These are phyloP conservation scores for Nematodospora valgi DNA, from an alignment of 805 yeast genomes.

Conservation along the genomic window DNA sequence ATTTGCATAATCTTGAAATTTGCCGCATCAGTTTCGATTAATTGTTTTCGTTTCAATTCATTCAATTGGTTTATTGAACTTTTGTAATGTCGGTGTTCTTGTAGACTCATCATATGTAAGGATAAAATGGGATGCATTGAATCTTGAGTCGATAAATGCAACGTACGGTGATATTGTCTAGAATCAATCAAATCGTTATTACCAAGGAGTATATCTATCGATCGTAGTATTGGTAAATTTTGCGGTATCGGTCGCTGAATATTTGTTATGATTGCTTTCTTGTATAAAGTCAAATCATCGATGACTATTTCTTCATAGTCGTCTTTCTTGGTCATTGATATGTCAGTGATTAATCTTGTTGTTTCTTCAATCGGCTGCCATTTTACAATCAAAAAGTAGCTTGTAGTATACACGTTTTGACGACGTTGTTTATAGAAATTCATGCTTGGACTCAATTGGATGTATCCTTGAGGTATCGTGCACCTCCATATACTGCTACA, in stretches of 20 bases:
- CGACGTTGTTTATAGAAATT: conserved; percentile 3
- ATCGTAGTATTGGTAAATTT: conserved; percentile 15
- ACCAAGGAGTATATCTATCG: conserved; percentile 28
- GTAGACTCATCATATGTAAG: conserved; percentile 2
- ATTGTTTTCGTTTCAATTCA: not conserved
- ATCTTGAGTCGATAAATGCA: conserved; percentile 5
- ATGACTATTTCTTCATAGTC: conserved; percentile 1
- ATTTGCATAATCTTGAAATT: conserved; percentile 35
- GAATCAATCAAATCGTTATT: conserved; percentile 26
- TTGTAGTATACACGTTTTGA: not conserved
- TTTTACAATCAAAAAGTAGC: conserved; percentile 6
- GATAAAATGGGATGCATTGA: conserved; percentile 12
- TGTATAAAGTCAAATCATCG: conserved; percentile 2
- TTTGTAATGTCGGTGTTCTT: not conserved
- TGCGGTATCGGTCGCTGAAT: conserved; percentile 1
- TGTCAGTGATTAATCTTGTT: conserved; percentile 8
- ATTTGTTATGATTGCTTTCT: conserved; percentile 4
- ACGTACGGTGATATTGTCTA: conserved; percentile 19
- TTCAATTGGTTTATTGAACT: not conserved
- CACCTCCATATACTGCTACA: conserved; percentile 4
- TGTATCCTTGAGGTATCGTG: conserved; percentile 8
- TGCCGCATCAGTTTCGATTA: not conserved
- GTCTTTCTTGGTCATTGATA: conserved; percentile 6
- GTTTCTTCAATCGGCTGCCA: conserved; percentile 1
- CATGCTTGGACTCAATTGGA: conserved; percentile 7